These are phyloP conservation scores for Ustilago crameri DNA, from an alignment of 1,284 basidiomycete species.

Conservation along the genomic window DNA sequence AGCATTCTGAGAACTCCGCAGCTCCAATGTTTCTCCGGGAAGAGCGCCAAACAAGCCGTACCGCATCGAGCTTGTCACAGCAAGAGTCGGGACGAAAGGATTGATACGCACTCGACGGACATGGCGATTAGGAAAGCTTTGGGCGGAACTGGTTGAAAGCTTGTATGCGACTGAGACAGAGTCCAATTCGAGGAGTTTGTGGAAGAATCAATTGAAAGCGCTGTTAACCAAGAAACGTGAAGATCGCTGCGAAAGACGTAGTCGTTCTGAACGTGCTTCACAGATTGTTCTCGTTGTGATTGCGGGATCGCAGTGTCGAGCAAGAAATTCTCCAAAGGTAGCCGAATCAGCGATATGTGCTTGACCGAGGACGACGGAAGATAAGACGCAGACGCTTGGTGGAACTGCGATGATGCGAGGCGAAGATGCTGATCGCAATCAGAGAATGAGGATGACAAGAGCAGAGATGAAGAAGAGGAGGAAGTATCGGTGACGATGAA, in stretches of 20 bases:
- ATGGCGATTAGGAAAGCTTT: constrained; percentile 20
- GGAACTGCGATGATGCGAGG: background rate
- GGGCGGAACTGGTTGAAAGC: background rate
- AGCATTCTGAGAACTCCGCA: background rate
- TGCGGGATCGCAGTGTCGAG: background rate
- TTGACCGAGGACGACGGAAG: background rate
- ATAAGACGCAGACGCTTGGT: background rate
- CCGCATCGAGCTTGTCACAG: background rate
- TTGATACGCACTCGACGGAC: constrained; percentile 59
- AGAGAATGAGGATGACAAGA: constrained; percentile 1
- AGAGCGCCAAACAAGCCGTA: background rate
- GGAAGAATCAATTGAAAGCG: background rate
- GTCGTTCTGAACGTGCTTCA: background rate
- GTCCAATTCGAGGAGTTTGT: background rate
- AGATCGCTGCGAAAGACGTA: background rate
- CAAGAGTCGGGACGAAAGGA: background rate
- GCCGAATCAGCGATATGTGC: background rate
- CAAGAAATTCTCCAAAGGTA: background rate
- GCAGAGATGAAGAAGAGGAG: background rate
- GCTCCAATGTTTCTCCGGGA: background rate
- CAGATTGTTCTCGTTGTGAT: background rate
- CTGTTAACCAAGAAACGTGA: background rate
- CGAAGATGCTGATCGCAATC: background rate
- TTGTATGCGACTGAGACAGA: background rate
- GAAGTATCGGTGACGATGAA: background rate